A percentile compares a stretch with the other conserved stretches of the same genome.
Evolutionary conservation across 1,139 yeast species (phyloP).

Genomic region (Nakaseomyces delphensis): DNA sequence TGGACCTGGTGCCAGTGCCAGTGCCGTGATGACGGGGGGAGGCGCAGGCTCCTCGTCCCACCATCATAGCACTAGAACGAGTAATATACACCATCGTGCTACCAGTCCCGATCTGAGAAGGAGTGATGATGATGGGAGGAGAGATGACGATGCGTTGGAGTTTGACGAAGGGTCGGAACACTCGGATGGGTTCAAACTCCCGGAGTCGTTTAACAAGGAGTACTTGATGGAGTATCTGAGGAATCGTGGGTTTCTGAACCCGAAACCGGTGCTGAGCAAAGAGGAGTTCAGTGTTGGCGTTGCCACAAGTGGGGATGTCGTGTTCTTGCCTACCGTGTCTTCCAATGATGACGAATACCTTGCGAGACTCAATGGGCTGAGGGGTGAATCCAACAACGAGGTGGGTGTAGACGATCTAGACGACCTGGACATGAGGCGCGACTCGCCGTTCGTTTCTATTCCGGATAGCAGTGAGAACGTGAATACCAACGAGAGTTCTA

Average conservation of each 20-base stretch:
- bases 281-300: conserved; percentile 17
- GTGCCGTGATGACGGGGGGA: too few relatives aligned
- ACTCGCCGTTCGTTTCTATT: background rate
- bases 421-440: background rate
- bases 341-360: conserved; percentile 29
- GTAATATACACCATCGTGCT: background rate
- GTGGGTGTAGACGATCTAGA: background rate
- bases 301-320: conserved; percentile 28
- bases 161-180: conserved; percentile 7
- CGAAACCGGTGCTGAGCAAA: conserved; percentile 15
- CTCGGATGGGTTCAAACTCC: conserved; percentile 3
- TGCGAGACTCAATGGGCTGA: conserved; percentile 23
- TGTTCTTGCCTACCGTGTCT: conserved; percentile 29
- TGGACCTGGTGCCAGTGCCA: too few relatives aligned
- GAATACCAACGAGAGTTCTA: too few relatives aligned
- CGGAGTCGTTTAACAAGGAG: conserved; percentile 11
- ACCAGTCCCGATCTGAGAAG: background rate
- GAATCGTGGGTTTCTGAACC: conserved; percentile 25
- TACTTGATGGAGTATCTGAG: conserved; percentile 20
- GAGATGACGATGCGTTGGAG: conserved; percentile 6
- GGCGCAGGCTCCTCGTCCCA: background rate
- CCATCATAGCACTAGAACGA: background rate
- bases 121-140: background rate
- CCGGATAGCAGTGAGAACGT: background rate
- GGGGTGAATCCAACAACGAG: conserved; percentile 13